Percentiles rank a stretch among this genome's conserved stretches.
Evolutionary conservation across 257 asterid species (phyloP).

Genomic region (Catharanthus roseus): DNA sequence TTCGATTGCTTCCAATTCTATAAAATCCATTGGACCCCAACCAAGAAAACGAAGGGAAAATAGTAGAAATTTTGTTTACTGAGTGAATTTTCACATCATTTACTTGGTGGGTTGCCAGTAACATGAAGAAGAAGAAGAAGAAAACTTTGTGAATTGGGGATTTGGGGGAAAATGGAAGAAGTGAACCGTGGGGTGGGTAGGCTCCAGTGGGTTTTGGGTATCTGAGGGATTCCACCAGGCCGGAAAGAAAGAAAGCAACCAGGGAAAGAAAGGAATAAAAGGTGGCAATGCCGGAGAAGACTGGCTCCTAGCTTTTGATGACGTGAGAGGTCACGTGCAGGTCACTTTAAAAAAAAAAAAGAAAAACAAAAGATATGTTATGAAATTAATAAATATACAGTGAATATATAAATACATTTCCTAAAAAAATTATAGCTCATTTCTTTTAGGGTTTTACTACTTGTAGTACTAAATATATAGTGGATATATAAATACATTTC

Average conservation of each 20-base stretch:
- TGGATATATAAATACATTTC: too few species aligned
- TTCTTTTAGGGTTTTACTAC: too few species aligned
- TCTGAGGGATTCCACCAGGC: constrained; percentile 1
- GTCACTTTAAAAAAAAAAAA: too few species aligned
- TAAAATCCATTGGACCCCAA: constrained; percentile 62
- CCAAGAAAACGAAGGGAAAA: constrained; percentile 7
- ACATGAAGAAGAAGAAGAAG: not conserved
- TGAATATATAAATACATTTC: too few species aligned
- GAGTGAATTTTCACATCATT: constrained; percentile 1
- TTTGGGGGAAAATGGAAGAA: too few species aligned
- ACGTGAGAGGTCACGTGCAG: constrained; percentile 14
- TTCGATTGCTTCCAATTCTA: constrained; percentile 88
- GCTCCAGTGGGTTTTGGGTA: not conserved
- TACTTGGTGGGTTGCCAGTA: not conserved
- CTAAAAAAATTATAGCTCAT: too few species aligned
- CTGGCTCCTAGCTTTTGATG: not conserved
- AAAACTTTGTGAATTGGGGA: too few species aligned
- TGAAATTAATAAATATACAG: too few species aligned
- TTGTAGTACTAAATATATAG: too few species aligned
- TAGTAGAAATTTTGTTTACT: not conserved
- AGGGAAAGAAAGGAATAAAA: not conserved
- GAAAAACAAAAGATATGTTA: too few species aligned
- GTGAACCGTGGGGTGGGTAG: too few species aligned
- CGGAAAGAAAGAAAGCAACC: not conserved
- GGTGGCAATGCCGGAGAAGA: not conserved